Base-by-base conservation (phyloP, 2,329 filamentous ascomycete genomes). In the Fusarium praegraminearum region DNA sequence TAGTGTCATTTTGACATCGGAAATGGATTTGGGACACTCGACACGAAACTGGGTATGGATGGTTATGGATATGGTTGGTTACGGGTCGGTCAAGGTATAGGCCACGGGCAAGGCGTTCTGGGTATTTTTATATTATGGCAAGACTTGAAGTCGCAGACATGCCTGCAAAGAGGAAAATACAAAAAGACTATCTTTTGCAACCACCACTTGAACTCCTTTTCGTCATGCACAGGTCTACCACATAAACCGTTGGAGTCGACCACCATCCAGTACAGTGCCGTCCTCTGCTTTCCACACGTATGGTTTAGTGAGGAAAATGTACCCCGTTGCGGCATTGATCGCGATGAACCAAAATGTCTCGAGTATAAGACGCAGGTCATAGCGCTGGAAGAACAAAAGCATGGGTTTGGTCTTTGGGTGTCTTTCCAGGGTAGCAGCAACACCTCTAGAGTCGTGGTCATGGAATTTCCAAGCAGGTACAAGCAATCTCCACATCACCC, bases 401-500 rank as follows among this genome's bases (percentile, higher is more conserved):
- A 64, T 18, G 11, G 47, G 47, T 9, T 36, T 59, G 12, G 56
- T 40, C 45, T 32, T 47, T 32, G 64, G 40, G 24, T 54, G 26
- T n/a, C 11, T 44, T 22, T 46, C 46, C 20, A 73, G 35, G 3
- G 12, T 33, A 12, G 40, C 33, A 20, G 69, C 5, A 15, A 69
- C 2, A 20, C 36, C 50, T 35, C 26, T 11, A 2, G n/a, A 7
- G 7, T 8, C 24, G 28, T 75, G 72, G 26, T 73, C 69, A 36
- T 73, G 67, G 7, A 75, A 40, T 32, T 70, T 70, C 81, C 81
- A 83, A 53, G 84, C 79, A 1, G 93, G 93, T 1, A 97, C 81
- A 74, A 97, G 87, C 10, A 98, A 81, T 1, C 96, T 87, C 93
- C 94, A 98, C 74, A 98, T 90, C 11, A 98, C 87, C 93, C 94